Percentiles rank a stretch among this genome's conserved stretches.
Evolutionary conservation across 768 basidiomycete genomes (phyloP).

Genomic region (Phlebiopsis gigantea): DNA sequence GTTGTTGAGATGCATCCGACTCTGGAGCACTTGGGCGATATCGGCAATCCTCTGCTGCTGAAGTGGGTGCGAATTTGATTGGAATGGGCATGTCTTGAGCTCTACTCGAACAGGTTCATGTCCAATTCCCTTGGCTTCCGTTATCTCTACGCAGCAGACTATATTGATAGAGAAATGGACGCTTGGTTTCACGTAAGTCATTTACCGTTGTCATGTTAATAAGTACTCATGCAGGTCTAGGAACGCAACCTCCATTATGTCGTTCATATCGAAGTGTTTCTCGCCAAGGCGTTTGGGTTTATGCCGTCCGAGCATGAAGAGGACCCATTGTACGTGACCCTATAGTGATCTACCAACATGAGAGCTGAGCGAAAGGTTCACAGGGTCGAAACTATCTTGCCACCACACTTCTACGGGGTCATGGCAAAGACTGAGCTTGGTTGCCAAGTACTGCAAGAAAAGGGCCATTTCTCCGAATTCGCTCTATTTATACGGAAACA

Average conservation of each 20-base stretch:
- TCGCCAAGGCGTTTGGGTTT: slow-evolving; percentile 70
- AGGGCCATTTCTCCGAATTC: slow-evolving; percentile 88
- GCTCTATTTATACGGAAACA: slow-evolving; percentile 87
- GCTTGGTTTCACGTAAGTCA: slow-evolving; percentile 85
- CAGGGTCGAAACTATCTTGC: slow-evolving; percentile 86
- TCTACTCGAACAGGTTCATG: slow-evolving; percentile 70
- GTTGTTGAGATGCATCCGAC: slow-evolving; percentile 95
- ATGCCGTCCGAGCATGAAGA: slow-evolving; percentile 43
- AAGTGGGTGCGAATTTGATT: slow-evolving; percentile 46
- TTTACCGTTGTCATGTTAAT: background rate
- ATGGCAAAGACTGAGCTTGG: slow-evolving; percentile 96
- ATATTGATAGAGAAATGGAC: slow-evolving; percentile 94
- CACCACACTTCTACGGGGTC: slow-evolving; percentile 96
- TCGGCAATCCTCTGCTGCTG: slow-evolving; percentile 82
- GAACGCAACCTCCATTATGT: slow-evolving; percentile 93
- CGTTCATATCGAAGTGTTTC: slow-evolving; percentile 88
- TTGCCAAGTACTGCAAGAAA: slow-evolving; percentile 84
- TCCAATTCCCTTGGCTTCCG: slow-evolving; percentile 90
- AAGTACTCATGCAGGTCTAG: slow-evolving; percentile 35
- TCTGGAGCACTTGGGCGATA: slow-evolving; percentile 91
- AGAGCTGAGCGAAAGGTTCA: background rate
- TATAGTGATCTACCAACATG: background rate
- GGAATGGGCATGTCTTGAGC: background rate
- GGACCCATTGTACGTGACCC: slow-evolving; percentile 50
- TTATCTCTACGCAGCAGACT: slow-evolving; percentile 86